phyloP scores from a whole-genome alignment of 2,329 filamentous ascomycete species.

The Colletotrichum siamense region DNA sequence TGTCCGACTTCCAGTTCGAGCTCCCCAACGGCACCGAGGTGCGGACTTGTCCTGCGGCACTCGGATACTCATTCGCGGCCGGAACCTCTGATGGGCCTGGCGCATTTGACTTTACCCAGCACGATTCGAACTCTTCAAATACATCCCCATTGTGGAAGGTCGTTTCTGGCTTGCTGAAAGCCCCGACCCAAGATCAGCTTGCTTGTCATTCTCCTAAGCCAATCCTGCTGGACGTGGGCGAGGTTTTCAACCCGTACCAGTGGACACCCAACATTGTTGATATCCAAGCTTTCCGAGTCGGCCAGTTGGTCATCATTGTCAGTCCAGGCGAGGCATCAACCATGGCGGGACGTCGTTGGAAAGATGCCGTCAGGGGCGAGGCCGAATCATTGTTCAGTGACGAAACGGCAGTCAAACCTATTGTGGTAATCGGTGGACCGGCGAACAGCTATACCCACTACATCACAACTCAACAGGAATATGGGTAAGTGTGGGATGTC shows the following conservation, averaged over 20 bases:
- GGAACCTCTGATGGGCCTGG: slow-evolving; percentile 91
- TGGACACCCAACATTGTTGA: slow-evolving; percentile 93
- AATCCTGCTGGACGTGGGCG: slow-evolving; percentile 85
- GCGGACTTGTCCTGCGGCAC: slow-evolving; percentile 80
- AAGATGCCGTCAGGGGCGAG: slow-evolving; percentile 66
- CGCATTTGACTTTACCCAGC: slow-evolving; percentile 88
- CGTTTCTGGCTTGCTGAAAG: slow-evolving; percentile 73
- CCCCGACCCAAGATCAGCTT: slow-evolving; percentile 71
- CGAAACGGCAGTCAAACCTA: slow-evolving; percentile 52
- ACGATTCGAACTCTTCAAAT: slow-evolving; percentile 72
- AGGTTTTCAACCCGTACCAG: slow-evolving; percentile 74
- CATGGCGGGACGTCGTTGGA: slow-evolving; percentile 90
- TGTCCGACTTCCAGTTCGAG: slow-evolving; percentile 74
- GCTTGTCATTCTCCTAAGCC: slow-evolving; percentile 83
- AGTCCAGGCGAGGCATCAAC: slow-evolving; percentile 88
- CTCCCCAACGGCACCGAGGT: slow-evolving; percentile 75
- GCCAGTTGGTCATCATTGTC: slow-evolving; percentile 85
- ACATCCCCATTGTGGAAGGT: slow-evolving; percentile 79
- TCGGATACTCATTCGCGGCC: slow-evolving; percentile 89
- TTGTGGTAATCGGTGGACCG: slow-evolving; percentile 84
- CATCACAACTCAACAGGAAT: slow-evolving; percentile 75
- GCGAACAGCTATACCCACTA: slow-evolving; percentile 89
- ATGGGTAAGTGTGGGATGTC: slow-evolving; percentile 30
- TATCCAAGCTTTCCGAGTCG: slow-evolving; percentile 81
- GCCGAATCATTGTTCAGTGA: slow-evolving; percentile 48